phyloP scores from a whole-genome alignment of 495 filamentous ascomycete species.

The Hypoxylon subgilvum region DNA sequence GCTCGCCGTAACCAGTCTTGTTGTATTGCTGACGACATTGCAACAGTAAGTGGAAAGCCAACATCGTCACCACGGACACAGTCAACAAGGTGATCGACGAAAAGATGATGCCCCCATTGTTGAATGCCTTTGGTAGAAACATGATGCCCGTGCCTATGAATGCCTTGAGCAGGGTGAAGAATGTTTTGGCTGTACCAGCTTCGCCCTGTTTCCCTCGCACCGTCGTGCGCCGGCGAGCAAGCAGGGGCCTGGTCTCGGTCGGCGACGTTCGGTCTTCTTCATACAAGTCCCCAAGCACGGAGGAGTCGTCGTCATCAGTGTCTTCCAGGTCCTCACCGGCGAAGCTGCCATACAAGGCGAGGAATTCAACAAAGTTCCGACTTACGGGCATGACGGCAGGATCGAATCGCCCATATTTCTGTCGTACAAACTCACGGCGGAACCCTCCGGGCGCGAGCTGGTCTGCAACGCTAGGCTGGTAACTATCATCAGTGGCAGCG shows the following conservation, averaged over 20 bases:
- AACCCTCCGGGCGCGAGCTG: constrained; percentile 66
- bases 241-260: constrained; percentile 59
- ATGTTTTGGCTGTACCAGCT: constrained; percentile 64
- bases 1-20: constrained; percentile 67
- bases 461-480: constrained; percentile 53
- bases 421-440: constrained; percentile 63
- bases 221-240: constrained; percentile 56
- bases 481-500: constrained; percentile 27
- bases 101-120: constrained; percentile 71
- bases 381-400: constrained; percentile 58
- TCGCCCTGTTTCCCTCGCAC: constrained; percentile 54
- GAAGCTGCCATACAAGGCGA: constrained; percentile 73
- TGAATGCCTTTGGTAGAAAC: constrained; percentile 72
- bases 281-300: too few relatives aligned
- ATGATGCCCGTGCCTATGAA: constrained; percentile 74
- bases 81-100: constrained; percentile 63
- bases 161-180: constrained; percentile 71
- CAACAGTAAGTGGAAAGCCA: constrained; percentile 69
- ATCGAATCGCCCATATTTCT: constrained; percentile 53
- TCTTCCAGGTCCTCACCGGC: constrained; percentile 74
- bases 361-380: constrained; percentile 69
- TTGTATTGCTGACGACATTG: constrained; percentile 55
- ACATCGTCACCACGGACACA: constrained; percentile 60
- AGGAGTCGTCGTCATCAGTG: constrained; percentile 65
- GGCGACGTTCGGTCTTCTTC: constrained; percentile 41